Base-by-base conservation (phyloP, 345 rosid genomes). In the Melaleuca quinquenervia region DNA sequence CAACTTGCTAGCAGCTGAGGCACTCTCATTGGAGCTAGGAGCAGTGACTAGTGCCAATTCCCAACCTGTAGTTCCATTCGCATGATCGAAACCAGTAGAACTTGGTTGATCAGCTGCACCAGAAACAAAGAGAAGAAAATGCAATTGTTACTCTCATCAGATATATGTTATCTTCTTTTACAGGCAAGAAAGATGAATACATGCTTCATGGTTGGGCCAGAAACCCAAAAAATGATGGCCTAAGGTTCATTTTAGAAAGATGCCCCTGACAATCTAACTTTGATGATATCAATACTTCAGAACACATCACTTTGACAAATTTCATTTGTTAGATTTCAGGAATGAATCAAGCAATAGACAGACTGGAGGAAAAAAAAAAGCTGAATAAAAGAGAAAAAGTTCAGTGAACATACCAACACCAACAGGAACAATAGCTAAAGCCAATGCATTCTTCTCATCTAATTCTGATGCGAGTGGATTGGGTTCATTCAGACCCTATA, bases 21-120 rank as follows among this genome's bases (percentile, higher is more conserved):
- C 94, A 86, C 85, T 91, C 82, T 90, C 98, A 83, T 95, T 97
- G 86, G 98, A 93, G 91, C 98, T 97, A 45, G 99, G 94, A 89
- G 98, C 94, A 75, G 98, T 92, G 64, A 96, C 96, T 87, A 97
- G 96, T 12, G 99, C 98, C 86, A 97, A 84, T 90, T 97, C 99
- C 99, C 99, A 97, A 86, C 98, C 96, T 29, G 93, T 85, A 45
- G 91, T 89, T 84, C 93, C 96, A 89, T 91, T 92, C 64, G 89
- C 88, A 85, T 87, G 94, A 85, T 84, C 60, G 45, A 90, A 88
- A 85, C 86, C 88, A 87, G 91, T 82, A 10, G 96, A 85, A 85
- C 84, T 83, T 32, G 92, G 93, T 83, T 88, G 96, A 84, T 95
- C 98, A 84, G 90, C 98, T 93, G 94, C 89, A 91, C 85, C 54